phyloP scores from a whole-genome alignment of 208 protist species.

The Leptomonas pyrrhocoris region DNA sequence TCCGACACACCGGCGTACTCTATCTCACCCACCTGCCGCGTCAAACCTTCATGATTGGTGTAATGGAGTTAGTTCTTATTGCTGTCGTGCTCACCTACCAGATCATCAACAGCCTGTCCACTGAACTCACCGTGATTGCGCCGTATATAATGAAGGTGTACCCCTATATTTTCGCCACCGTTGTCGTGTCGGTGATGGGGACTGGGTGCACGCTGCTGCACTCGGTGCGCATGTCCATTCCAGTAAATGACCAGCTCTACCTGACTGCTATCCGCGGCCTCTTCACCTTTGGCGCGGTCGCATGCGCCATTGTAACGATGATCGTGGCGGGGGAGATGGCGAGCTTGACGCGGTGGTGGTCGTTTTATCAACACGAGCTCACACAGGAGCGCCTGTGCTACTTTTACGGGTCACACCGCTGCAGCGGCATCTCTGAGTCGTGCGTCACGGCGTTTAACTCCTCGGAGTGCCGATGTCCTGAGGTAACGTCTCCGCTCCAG shows the following conservation, averaged over 20 bases:
- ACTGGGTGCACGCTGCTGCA: conserved; percentile 49
- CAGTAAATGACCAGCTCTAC: conserved; percentile 16
- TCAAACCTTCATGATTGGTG: conserved; percentile 67
- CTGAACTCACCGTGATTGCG: conserved; percentile 18
- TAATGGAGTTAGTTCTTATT: conserved; percentile 47
- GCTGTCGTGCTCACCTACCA: conserved; percentile 38
- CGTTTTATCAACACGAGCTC: not conserved
- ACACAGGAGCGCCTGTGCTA: conserved; percentile 3
- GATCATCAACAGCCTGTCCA: conserved; percentile 32
- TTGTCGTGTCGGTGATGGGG: conserved; percentile 34
- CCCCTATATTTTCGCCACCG: conserved; percentile 34
- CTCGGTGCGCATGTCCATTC: conserved; percentile 57
- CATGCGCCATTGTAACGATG: conserved; percentile 40
- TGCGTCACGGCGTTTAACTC: conserved; percentile 22
- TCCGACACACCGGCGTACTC: conserved; percentile 60
- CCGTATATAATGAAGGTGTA: conserved; percentile 43
- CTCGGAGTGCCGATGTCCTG: conserved; percentile 1
- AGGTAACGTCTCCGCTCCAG: not conserved
- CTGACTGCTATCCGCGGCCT: conserved; percentile 24
- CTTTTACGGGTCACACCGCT: conserved; percentile 37
- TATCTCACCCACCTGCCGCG: conserved; percentile 67
- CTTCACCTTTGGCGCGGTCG: conserved; percentile 34
- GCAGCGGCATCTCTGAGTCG: conserved; percentile 44
- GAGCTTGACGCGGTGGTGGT: conserved; percentile 3
- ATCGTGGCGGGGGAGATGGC: conserved; percentile 41